Base-by-base conservation (phyloP, 2,329 filamentous ascomycete genomes). In the Harringtonia lauricola region DNA sequence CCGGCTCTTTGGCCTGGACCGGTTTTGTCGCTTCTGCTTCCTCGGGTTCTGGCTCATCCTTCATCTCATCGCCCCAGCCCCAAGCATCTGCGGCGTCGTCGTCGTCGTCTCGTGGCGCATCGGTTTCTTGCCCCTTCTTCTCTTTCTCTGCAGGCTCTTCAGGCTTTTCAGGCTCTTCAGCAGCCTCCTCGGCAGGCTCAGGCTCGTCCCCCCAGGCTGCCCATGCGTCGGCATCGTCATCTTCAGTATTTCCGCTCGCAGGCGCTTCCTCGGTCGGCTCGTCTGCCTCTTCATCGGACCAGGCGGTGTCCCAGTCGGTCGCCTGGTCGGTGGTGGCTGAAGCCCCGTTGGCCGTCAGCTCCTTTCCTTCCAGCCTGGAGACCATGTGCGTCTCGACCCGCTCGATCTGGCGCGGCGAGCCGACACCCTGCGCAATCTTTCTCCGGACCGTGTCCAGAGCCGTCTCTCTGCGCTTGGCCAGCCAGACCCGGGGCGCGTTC, bases 331-430 rank as follows among this genome's bases (percentile, higher is more conserved):
- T 60, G 5, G 62, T 63, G 3, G 61, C 64, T 2, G 67, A 66
- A 14, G 63, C 60, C 14, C 69, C 70, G 19, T 71, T 75, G 2
- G 74, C 47, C 1, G 47, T 45, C 31, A 88, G 68, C 47, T 83
- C 70, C 44, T 77, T 76, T 42, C 85, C 83, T 50, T 83, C 78
- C 0, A 68, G 67, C 39, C 74, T 71, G 2, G 80, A 81, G 1
- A 95, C 71, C 58, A 83, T 78, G 55, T 92, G 83, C 39, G 81
- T 94, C 61, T 96, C 90, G 1, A 94, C 70, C 54, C 84, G 79
- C 59, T 95, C 88, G 1, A 94, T 88, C 37, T 74, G 70, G 52
- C 77, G 83, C 14, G 81, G 72, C 22, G 70, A 63, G 9, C 81
- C 80, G 33, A 90, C 72, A 1, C 62, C 85, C 41, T 67, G 65